These are phyloP conservation scores for Neonectria hederae DNA, from an alignment of 2,329 filamentous ascomycete species.

Conservation along the genomic window DNA sequence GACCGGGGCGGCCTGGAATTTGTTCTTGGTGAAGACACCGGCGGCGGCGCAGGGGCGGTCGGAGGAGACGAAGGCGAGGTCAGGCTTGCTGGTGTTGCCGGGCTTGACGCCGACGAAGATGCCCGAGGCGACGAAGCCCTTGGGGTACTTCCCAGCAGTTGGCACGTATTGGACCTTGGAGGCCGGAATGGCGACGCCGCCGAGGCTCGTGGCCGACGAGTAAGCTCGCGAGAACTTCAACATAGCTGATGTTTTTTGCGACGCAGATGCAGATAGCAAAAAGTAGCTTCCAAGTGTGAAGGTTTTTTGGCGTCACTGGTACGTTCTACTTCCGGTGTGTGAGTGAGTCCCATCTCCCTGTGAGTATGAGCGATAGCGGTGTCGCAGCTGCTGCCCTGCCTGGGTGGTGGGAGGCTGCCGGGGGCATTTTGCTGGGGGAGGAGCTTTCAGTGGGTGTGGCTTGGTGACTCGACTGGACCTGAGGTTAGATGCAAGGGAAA, in stretches of 20 bases:
- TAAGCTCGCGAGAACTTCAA: conserved; percentile 49
- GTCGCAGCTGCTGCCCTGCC: conserved; percentile 23
- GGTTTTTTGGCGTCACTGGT: conserved; percentile 16
- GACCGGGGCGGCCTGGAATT: conserved; percentile 96
- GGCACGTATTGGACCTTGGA: conserved; percentile 93
- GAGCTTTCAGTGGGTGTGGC: conserved; percentile 14
- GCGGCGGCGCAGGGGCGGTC: conserved; percentile 86
- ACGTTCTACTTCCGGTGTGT: conserved; percentile 12
- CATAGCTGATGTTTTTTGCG: conserved; percentile 14
- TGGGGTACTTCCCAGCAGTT: conserved; percentile 83
- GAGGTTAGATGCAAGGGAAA: background rate
- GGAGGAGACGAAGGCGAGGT: conserved; percentile 88
- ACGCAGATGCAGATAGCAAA: conserved; percentile 27
- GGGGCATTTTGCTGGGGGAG: conserved; percentile 9
- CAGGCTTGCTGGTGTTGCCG: conserved; percentile 88
- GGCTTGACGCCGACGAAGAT: conserved; percentile 94
- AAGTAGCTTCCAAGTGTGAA: conserved; percentile 4
- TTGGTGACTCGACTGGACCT: conserved; percentile 23
- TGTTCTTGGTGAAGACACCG: conserved; percentile 97
- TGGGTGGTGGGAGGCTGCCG: background rate
- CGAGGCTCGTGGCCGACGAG: conserved; percentile 44
- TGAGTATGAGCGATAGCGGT: conserved; percentile 33
- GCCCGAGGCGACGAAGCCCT: conserved; percentile 87
- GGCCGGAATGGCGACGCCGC: conserved; percentile 65
- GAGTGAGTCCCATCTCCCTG: conserved; percentile 18